phyloP scores from a whole-genome alignment of 345 rosid species.

The Sisymbrium altissimum region DNA sequence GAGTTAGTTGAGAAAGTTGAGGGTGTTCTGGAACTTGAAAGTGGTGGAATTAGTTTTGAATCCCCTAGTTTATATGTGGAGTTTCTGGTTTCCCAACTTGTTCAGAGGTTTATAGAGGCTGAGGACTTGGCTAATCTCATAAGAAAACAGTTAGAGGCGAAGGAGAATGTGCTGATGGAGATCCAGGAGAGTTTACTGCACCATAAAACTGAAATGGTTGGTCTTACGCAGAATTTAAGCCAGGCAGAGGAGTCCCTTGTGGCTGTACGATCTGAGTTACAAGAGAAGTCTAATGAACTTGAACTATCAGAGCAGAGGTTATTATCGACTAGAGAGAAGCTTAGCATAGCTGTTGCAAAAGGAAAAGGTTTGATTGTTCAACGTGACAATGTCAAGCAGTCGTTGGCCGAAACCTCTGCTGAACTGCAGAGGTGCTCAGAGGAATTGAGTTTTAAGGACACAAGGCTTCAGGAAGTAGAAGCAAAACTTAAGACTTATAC shows the following conservation, averaged over 20 bases:
- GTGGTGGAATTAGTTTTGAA: constrained; percentile 30
- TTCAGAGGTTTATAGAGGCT: constrained; percentile 55
- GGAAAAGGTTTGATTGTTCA: constrained; percentile 89
- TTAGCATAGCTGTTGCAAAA: constrained; percentile 90
- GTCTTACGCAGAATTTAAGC: constrained; percentile 48
- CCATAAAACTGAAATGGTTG: constrained; percentile 53
- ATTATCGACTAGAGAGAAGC: constrained; percentile 86
- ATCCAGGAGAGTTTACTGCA: constrained; percentile 54
- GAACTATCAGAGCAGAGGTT: constrained; percentile 85
- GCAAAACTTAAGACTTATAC: constrained; percentile 61
- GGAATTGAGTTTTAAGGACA: constrained; percentile 72
- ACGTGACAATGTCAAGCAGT: constrained; percentile 78
- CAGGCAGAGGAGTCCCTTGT: constrained; percentile 56
- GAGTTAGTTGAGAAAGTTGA: constrained; percentile 54
- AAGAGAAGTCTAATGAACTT: constrained; percentile 60
- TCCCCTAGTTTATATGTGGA: constrained; percentile 46
- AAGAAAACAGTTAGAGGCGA: constrained; percentile 44
- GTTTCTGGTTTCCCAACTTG: constrained; percentile 64
- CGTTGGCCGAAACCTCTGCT: constrained; percentile 61
- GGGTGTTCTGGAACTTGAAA: constrained; percentile 56
- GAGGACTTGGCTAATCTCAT: constrained; percentile 36
- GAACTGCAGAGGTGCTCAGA: constrained; percentile 73
- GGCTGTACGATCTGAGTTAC: constrained; percentile 46
- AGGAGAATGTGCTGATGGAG: constrained; percentile 47
- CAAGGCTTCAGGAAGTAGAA: constrained; percentile 67